phyloP scores from a whole-genome alignment of 768 basidiomycete genomes.

The Tylopilus balloui region DNA sequence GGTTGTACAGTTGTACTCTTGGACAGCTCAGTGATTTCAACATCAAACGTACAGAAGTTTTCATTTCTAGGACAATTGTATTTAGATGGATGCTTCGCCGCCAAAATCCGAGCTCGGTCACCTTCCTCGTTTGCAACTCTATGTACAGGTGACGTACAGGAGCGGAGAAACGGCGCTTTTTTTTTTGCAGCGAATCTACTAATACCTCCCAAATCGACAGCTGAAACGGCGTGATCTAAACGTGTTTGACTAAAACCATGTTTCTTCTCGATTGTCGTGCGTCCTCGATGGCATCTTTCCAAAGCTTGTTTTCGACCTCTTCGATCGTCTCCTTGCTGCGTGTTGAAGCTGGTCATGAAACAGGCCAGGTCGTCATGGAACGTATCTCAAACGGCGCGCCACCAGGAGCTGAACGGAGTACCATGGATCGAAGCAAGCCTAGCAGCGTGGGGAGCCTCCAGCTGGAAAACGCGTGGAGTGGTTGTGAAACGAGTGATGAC shows the following conservation, averaged over 20 bases:
- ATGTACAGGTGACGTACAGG: neutral
- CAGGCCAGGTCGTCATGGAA: conserved; percentile 87
- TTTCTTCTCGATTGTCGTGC: neutral
- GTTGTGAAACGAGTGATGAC: too few relatives aligned
- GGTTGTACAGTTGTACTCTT: too few relatives aligned
- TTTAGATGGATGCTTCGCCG: neutral
- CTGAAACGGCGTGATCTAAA: neutral
- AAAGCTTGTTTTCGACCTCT: conserved; percentile 60
- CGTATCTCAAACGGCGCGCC: conserved; percentile 67
- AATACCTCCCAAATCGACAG: neutral
- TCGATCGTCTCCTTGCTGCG: conserved; percentile 48
- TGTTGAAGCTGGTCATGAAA: conserved; percentile 88
- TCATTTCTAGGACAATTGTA: neutral
- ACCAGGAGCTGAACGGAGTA: conserved; percentile 41
- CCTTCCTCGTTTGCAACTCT: too few relatives aligned
- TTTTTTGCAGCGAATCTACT: neutral
- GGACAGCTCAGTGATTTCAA: too few relatives aligned
- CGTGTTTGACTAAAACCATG: neutral
- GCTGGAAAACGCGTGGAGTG: too few relatives aligned
- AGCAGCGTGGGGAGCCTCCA: conserved; percentile 66
- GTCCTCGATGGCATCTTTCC: conserved; percentile 31
- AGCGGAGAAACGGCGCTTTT: neutral
- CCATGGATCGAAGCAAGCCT: conserved; percentile 49
- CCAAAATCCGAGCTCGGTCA: neutral
- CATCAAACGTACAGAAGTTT: too few relatives aligned